Evolutionary conservation across 305 asterid genomes (phyloP), one percentile per base, ranked within the genome.

Genomic region (Euphrasia arctica): DNA sequence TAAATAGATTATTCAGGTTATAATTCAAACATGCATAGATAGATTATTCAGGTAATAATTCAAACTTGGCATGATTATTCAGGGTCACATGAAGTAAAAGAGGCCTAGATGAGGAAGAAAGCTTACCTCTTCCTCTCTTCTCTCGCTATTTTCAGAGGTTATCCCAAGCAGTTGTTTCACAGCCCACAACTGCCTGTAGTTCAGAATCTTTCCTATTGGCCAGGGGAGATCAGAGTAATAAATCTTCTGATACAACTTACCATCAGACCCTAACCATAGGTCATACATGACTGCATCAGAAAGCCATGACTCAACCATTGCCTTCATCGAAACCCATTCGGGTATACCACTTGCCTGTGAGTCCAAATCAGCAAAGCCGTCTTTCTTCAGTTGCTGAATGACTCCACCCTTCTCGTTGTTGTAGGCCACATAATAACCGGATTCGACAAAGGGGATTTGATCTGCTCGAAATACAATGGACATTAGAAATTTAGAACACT

Each of bases 151-250:
- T 15, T 79, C 85, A 47, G 89, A 79, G 7, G 90, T 84, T 78
- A 89, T 78, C 43, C 95, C 96, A 60, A 92, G 91, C 25, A 63
- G 79, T 67, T 87, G 86, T 75, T 87, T 92, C 80, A 75, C 91
- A 39, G 4, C 45, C 55, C 59, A 75, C 58, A 78, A 82, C 84
- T 87, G 83, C 75, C 82, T 87, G 39, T 68, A 72, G 82, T 80
- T 82, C 78, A 92, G 75, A 70, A 82, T 9, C 69, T 92, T 92
- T 68, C 98, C 97, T 45, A 92, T 82, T 54, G 97, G 97, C 97
- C 98, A 92, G 10, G 98, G 94, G 54, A 92, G 93, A 83, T 87
- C 91, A 43, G 97, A 85, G 74, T 74, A 92, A 82, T 92, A 92
- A 54, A 92, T 80, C 84, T 79, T 75, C 69, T 87, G 77, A 0